Evolutionary conservation across 805 yeast genomes (phyloP).

Genomic region (Debaryomyces tyrocola): DNA sequence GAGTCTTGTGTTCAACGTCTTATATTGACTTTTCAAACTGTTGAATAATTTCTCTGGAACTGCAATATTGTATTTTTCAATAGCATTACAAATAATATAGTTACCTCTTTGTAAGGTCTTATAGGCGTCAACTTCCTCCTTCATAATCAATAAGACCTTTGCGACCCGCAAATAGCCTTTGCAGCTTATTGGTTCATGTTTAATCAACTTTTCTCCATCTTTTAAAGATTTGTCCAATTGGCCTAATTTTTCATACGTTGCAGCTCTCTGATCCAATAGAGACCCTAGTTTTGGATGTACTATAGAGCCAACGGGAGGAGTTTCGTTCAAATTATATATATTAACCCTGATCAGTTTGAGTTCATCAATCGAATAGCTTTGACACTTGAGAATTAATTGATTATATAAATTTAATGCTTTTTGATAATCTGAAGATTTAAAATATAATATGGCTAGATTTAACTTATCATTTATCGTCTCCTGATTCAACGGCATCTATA

Average conservation of each 20-base stretch:
- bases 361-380: slow-evolving; percentile 12
- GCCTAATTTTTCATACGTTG: slow-evolving; percentile 45
- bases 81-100: slow-evolving; percentile 31
- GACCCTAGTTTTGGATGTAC: slow-evolving; percentile 38
- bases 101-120: slow-evolving; percentile 37
- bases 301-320: slow-evolving; percentile 28
- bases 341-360: slow-evolving; percentile 16
- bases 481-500: slow-evolving; percentile 15
- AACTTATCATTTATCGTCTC: slow-evolving; percentile 28
- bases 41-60: slow-evolving; percentile 33
- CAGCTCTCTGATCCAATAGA: slow-evolving; percentile 48
- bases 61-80: slow-evolving; percentile 21
- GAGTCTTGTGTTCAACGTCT: slow-evolving; percentile 19
- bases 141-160: slow-evolving; percentile 29
- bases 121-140: slow-evolving; percentile 34
- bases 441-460: slow-evolving; percentile 28
- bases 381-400: slow-evolving; percentile 19
- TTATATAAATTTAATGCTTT: slow-evolving; percentile 29
- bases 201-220: slow-evolving; percentile 37
- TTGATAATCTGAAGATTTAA: slow-evolving; percentile 26
- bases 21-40: slow-evolving; percentile 23
- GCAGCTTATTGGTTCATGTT: slow-evolving; percentile 44
- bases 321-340: slow-evolving; percentile 17
- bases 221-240: slow-evolving; percentile 28
- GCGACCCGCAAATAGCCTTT: slow-evolving; percentile 50